Evolutionary conservation across 192 early-diverging fungal species (phyloP).

Genomic region (Geranomyces variabilis): DNA sequence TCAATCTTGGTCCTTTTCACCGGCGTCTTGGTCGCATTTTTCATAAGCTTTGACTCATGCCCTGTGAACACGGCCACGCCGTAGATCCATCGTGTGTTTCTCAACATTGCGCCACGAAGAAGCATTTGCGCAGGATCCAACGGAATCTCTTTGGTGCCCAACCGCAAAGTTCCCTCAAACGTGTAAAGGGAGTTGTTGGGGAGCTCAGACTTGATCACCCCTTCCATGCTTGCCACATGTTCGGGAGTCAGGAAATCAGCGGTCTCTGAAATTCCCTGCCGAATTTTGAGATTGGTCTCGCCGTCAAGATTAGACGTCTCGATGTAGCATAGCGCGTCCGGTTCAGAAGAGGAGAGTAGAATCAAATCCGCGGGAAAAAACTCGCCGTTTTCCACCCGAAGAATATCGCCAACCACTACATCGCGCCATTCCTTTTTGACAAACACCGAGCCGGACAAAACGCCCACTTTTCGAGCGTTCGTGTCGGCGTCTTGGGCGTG

Average conservation of each 20-base stretch:
- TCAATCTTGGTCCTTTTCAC: conserved; percentile 92
- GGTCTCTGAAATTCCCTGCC: conserved; percentile 89
- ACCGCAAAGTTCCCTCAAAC: conserved; percentile 78
- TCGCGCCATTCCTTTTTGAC: conserved; percentile 77
- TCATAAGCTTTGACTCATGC: conserved; percentile 97
- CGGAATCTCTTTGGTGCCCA: conserved; percentile 73
- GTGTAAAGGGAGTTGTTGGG: conserved; percentile 98
- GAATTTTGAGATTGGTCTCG: conserved; percentile 97
- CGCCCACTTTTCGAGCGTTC: conserved; percentile 48
- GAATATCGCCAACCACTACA: conserved; percentile 89
- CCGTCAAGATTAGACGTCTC: conserved; percentile 98
- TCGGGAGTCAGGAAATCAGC: conserved; percentile 70
- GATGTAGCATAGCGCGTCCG: conserved; percentile 95
- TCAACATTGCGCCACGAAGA: conserved; percentile 87
- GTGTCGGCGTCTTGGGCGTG: conserved; percentile 51
- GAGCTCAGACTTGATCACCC: conserved; percentile 84
- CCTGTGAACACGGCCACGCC: conserved; percentile 94
- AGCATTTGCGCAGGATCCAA: conserved; percentile 93
- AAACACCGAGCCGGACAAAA: conserved; percentile 60
- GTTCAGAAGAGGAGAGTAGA: conserved; percentile 87
- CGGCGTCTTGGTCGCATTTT: conserved; percentile 89
- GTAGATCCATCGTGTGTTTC: conserved; percentile 95
- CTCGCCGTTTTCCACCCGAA: conserved; percentile 84
- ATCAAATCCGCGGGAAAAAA: conserved; percentile 93
- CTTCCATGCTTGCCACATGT: conserved; percentile 60